Percentiles rank a stretch among this genome's conserved stretches.
These are phyloP conservation scores for Cladosporium sp. DNA, from an alignment of 2,329 filamentous ascomycete genomes.

Conservation along the genomic window DNA sequence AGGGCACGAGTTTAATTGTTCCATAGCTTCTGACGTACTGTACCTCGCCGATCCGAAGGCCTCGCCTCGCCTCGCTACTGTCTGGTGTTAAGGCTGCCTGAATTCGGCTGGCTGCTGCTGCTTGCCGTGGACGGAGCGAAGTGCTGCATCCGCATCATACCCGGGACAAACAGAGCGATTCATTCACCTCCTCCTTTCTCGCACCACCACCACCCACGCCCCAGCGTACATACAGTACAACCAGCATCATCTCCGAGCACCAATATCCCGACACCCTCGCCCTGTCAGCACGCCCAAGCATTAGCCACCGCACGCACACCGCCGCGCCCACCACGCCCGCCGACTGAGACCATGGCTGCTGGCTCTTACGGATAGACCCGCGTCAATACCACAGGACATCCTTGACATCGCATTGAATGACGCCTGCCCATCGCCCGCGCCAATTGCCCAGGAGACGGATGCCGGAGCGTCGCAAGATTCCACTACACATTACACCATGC, in stretches of 20 bases:
- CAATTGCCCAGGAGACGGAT: conserved; percentile 9
- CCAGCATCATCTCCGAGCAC: conserved; percentile 8
- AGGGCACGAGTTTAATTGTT: not conserved
- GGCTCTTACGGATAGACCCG: conserved; percentile 12
- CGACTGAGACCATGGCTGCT: conserved; percentile 17
- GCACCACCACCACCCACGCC: too few relatives aligned
- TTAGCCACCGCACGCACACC: conserved; percentile 11
- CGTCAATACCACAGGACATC: conserved; percentile 14
- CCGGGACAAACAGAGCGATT: conserved; percentile 14
- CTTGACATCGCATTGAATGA: conserved; percentile 12
- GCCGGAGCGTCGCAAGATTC: conserved; percentile 1
- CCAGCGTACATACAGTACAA: too few relatives aligned
- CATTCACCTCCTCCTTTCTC: not conserved
- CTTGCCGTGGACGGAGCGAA: not conserved
- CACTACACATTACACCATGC: conserved; percentile 11
- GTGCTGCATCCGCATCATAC: not conserved
- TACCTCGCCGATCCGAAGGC: not conserved
- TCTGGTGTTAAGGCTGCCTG: not conserved
- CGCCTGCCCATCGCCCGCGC: conserved; percentile 2
- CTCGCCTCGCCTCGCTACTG: not conserved
- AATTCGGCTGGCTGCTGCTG: not conserved
- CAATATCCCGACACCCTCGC: conserved; percentile 1
- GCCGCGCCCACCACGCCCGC: conserved; percentile 20
- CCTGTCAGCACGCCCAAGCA: not conserved
- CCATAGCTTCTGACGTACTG: not conserved